Evolutionary conservation across 192 early-diverging fungal genomes (phyloP).

Genomic region (Rhizoclosmatium sp.): DNA sequence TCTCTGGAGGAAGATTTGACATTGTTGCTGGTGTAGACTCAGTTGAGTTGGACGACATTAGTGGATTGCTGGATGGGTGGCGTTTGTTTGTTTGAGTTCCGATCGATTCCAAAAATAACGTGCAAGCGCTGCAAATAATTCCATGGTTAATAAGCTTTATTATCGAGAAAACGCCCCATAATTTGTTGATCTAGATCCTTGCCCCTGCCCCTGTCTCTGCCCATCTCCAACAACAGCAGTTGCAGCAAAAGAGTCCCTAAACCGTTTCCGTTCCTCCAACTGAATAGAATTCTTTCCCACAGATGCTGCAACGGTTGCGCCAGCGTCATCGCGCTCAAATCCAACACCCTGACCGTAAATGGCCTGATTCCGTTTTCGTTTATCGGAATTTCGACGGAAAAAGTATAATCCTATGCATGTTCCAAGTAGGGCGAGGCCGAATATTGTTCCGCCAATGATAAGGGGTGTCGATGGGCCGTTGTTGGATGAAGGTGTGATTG

Average conservation of each 20-base stretch:
- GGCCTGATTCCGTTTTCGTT: background rate
- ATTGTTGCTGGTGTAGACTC: too few relatives aligned
- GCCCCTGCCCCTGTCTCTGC: too few relatives aligned
- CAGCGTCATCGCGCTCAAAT: slow-evolving; percentile 20
- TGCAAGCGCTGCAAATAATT: too few relatives aligned
- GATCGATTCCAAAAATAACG: too few relatives aligned
- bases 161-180: too few relatives aligned
- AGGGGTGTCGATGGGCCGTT: background rate
- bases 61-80: too few relatives aligned
- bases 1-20: too few relatives aligned
- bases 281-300: background rate
- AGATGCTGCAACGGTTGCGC: background rate
- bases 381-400: background rate
- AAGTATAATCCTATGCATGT: background rate
- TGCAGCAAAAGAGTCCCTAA: background rate
- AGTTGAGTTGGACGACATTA: too few relatives aligned
- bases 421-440: background rate
- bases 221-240: too few relatives aligned
- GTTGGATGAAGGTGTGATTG: background rate
- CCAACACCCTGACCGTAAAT: slow-evolving; percentile 21
- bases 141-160: too few relatives aligned
- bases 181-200: too few relatives aligned
- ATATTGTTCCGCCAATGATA: background rate
- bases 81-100: too few relatives aligned
- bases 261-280: background rate